A percentile compares a stretch with the other conserved stretches of the same genome.
These are phyloP conservation scores for Diaporthe aspalathi DNA, from an alignment of 2,329 filamentous ascomycete genomes.

Conservation along the genomic window DNA sequence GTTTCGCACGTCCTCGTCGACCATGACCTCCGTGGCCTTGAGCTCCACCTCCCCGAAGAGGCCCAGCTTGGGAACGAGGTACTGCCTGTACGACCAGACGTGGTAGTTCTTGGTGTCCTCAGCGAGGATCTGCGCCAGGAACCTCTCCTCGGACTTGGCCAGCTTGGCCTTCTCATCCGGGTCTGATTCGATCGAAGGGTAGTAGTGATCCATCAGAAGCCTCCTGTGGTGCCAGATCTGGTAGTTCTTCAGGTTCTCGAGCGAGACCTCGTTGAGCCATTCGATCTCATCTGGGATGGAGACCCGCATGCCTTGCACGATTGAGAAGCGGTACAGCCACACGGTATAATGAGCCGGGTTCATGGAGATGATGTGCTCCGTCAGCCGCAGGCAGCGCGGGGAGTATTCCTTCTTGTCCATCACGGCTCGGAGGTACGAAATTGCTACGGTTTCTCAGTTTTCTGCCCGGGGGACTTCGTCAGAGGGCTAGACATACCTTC, in stretches of 20 bases:
- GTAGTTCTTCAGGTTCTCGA: constrained; percentile 94
- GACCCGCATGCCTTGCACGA: constrained; percentile 74
- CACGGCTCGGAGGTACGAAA: constrained; percentile 91
- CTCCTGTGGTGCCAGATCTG: constrained; percentile 91
- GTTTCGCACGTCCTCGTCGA: constrained; percentile 87
- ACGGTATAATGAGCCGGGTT: constrained; percentile 99
- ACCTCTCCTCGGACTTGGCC: constrained; percentile 75
- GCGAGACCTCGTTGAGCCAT: constrained; percentile 88
- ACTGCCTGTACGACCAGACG: constrained; percentile 95
- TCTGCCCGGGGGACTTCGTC: constrained; percentile 34
- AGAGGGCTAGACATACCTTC: constrained; percentile 64
- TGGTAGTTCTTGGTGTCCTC: constrained; percentile 98
- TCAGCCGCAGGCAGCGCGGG: constrained; percentile 81
- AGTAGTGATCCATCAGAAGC: constrained; percentile 70
- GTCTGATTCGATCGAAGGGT: constrained; percentile 70
- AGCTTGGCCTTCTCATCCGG: constrained; percentile 66
- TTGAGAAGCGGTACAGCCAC: constrained; percentile 93
- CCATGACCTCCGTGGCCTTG: constrained; percentile 75
- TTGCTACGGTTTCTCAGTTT: constrained; percentile 63
- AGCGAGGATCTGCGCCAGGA: constrained; percentile 83
- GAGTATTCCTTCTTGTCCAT: constrained; percentile 92
- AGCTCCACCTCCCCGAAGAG: constrained; percentile 77
- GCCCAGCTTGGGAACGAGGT: constrained; percentile 72
- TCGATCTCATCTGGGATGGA: constrained; percentile 77
- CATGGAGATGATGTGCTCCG: constrained; percentile 88